Percentiles rank a stretch among this genome's conserved stretches.
Evolutionary conservation across 352 stramenopile genomes (phyloP).

Genomic region (Phytophthora cryptogea): DNA sequence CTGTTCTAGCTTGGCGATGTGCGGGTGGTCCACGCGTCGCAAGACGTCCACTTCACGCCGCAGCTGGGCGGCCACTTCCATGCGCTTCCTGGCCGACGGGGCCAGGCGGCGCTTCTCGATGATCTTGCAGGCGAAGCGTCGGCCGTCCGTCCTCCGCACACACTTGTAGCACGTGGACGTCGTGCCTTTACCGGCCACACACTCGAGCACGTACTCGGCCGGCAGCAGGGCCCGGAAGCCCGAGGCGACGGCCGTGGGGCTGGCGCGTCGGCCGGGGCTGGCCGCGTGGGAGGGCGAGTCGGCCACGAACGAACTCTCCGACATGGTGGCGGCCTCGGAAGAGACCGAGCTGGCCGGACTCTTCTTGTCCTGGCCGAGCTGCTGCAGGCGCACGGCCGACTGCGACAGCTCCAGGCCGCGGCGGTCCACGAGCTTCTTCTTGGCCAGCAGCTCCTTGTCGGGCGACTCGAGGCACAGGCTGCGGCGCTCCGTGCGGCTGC

Average conservation of each 20-base stretch:
- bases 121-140: conserved; percentile 74
- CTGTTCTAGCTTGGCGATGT: conserved; percentile 73
- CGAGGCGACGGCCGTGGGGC: conserved; percentile 23
- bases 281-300: conserved; percentile 36
- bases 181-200: conserved; percentile 65
- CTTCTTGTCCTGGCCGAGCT: conserved; percentile 23
- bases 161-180: conserved; percentile 78
- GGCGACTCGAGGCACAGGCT: conserved; percentile 9
- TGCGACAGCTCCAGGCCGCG: conserved; percentile 27
- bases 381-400: conserved; percentile 35
- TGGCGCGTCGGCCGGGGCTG: conserved; percentile 11
- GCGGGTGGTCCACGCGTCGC: conserved; percentile 58
- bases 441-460: conserved; percentile 22
- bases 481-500: conserved; percentile 3
- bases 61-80: conserved; percentile 63
- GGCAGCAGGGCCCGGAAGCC: conserved; percentile 49
- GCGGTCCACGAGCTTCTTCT: conserved; percentile 19
- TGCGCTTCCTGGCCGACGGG: conserved; percentile 47
- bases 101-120: conserved; percentile 73
- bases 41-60: conserved; percentile 72
- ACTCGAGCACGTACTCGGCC: conserved; percentile 56
- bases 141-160: conserved; percentile 45
- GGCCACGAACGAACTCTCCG: conserved; percentile 53
- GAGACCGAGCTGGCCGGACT: conserved; percentile 27
- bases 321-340: conserved; percentile 44